phyloP scores from a whole-genome alignment of 495 filamentous ascomycete genomes.

The Aspergillus sclerotioniger region DNA sequence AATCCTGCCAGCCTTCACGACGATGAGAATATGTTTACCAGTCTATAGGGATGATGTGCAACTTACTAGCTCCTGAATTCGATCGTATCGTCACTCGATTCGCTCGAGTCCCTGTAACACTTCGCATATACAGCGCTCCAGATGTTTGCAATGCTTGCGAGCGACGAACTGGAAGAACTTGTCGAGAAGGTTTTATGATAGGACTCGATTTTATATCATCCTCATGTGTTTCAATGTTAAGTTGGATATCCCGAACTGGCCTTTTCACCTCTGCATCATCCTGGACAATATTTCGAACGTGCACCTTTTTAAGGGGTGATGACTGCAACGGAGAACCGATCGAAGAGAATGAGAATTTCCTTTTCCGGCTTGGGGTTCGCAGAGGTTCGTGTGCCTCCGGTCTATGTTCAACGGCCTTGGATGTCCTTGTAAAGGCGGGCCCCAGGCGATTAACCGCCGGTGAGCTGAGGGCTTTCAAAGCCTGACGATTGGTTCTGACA shows the following conservation, averaged over 20 bases:
- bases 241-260: constrained; percentile 31
- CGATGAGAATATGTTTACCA: constrained; percentile 13
- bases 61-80: constrained; percentile 45
- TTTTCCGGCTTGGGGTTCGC: constrained; percentile 42
- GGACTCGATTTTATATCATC: constrained; percentile 15
- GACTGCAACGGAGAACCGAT: constrained; percentile 54
- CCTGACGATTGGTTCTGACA: constrained; percentile 57
- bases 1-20: constrained; percentile 62
- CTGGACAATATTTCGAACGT: constrained; percentile 29
- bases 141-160: constrained; percentile 43
- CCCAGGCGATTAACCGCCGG: constrained; percentile 59
- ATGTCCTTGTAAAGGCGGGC: constrained; percentile 43
- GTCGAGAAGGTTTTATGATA: constrained; percentile 23
- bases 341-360: constrained; percentile 46
- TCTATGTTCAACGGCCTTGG: constrained; percentile 33
- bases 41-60: not conserved
- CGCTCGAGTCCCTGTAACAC: constrained; percentile 33
- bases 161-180: constrained; percentile 39
- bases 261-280: constrained; percentile 36
- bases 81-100: constrained; percentile 38
- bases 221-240: constrained; percentile 16
- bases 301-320: constrained; percentile 51
- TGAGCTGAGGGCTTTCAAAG: constrained; percentile 68
- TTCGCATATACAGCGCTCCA: constrained; percentile 43
- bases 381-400: constrained; percentile 31